phyloP scores from a whole-genome alignment of 2,329 filamentous ascomycete genomes.

The Zymoseptoria crescenta region DNA sequence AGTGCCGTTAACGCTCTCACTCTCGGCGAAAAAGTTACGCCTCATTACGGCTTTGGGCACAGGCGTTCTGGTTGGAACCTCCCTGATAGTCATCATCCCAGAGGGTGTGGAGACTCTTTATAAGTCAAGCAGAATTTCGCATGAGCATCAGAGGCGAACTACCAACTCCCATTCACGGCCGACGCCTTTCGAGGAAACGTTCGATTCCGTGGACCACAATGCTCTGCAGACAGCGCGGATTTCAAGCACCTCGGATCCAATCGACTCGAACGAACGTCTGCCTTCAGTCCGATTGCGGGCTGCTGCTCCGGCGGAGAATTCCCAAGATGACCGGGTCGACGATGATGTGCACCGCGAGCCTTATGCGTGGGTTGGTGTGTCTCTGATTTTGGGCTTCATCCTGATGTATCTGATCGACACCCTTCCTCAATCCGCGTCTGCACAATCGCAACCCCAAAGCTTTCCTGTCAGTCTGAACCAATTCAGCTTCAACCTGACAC shows the following conservation, averaged over 20 bases:
- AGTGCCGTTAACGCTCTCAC: constrained; percentile 77
- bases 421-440: constrained; percentile 62
- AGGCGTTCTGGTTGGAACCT: constrained; percentile 88
- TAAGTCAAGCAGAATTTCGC: constrained; percentile 35
- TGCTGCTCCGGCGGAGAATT: constrained; percentile 11
- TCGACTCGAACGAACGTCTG: constrained; percentile 23
- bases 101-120: constrained; percentile 91
- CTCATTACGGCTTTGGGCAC: constrained; percentile 88
- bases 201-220: neutral
- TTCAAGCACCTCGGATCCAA: neutral
- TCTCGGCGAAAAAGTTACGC: constrained; percentile 79
- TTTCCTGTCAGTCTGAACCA: constrained; percentile 86
- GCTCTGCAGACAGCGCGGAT: neutral
- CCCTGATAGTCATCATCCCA: constrained; percentile 93
- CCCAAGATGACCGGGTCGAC: neutral
- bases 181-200: neutral
- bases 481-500: constrained; percentile 45
- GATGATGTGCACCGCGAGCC: constrained; percentile 39
- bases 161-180: neutral
- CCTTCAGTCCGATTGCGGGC: constrained; percentile 7
- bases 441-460: constrained; percentile 48
- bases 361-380: constrained; percentile 76
- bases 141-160: constrained; percentile 12
- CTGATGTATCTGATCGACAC: constrained; percentile 96
- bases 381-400: constrained; percentile 79